These are phyloP conservation scores for Ascobolus immersus DNA, from an alignment of 495 filamentous ascomycete genomes.

Conservation along the genomic window DNA sequence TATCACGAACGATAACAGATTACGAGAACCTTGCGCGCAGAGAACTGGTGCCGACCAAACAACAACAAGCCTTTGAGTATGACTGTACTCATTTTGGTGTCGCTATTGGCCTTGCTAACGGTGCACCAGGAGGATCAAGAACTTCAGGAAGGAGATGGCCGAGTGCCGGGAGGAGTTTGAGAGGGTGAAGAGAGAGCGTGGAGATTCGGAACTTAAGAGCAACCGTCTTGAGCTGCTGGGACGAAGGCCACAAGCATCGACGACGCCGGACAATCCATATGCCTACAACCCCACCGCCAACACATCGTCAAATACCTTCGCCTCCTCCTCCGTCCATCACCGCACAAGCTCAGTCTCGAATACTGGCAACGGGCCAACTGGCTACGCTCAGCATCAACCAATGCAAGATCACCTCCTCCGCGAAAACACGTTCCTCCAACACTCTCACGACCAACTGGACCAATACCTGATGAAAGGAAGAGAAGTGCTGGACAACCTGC, in stretches of 20 bases:
- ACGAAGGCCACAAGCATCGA: conserved; percentile 58
- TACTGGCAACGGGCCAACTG: background rate
- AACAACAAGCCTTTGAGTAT: conserved; percentile 71
- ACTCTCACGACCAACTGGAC: conserved; percentile 58
- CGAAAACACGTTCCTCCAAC: conserved; percentile 65
- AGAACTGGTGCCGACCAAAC: conserved; percentile 64
- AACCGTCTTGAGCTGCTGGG: conserved; percentile 70
- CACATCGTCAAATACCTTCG: conserved; percentile 16
- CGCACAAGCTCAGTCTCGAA: conserved; percentile 16
- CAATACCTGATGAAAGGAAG: conserved; percentile 81
- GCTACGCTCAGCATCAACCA: background rate
- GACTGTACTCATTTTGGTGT: too few relatives aligned
- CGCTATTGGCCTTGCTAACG: too few relatives aligned
- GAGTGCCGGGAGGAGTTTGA: conserved; percentile 60
- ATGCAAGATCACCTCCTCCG: conserved; percentile 43
- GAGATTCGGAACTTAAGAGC: conserved; percentile 33
- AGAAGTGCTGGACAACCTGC: conserved; percentile 67
- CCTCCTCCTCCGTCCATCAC: conserved; percentile 20
- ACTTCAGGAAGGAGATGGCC: conserved; percentile 55
- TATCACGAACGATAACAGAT: conserved; percentile 78
- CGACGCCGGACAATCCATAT: conserved; percentile 91
- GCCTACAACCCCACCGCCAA: conserved; percentile 27
- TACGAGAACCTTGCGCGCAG: conserved; percentile 65
- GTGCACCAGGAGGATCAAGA: conserved; percentile 64
- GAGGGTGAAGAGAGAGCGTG: conserved; percentile 42